Base-by-base conservation (phyloP, 2,329 filamentous ascomycete species). In the Penicillium sclerotiorum region DNA sequence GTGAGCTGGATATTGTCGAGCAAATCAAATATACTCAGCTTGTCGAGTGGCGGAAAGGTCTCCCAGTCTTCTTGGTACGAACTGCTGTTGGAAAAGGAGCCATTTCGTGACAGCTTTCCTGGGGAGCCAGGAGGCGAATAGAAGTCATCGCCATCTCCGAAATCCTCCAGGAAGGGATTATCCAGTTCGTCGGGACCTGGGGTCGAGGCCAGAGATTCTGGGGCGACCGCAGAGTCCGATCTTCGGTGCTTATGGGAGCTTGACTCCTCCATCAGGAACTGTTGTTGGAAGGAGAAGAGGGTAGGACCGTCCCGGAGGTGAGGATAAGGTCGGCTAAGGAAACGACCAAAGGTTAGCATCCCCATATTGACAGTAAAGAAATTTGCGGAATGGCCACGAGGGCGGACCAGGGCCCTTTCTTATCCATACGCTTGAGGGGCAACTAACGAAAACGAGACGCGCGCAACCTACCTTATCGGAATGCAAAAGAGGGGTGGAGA, bases 51-150 rank as follows among this genome's bases (percentile, higher is more conserved):
- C 8, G 92, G 90, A 55, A 95, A 88, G 18, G 84, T 79, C 55
- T 95, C 90, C 82, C 89, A 94, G 67, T 93, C 90, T 61, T 94
- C 89, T 49, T 94, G 89, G 63, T 90, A 90, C n/a, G 85, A 87
- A 69, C 86, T 90, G 71, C 86, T 90, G 41, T 84, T 86, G n/a
- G 89, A 91, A 69, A 91, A 91, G 13, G 91, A 95, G 13, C 82
- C 80, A 47, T 88, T 87, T 51, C 91, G 84, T 7, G 91, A 95
- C 40, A 91, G 55, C 56, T 77, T 62, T 23, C 60, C 61, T 1
- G 68, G 68, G 2, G 66, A 59, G 3, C 51, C 58, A 27, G 63
- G 50, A 5, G 66, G 57, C 30, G 68, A 71, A 49, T 57, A 59
- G 23, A 61, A 63, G 46, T 61, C 62, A 53, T 69, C 67, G 15